Evolutionary conservation across 139 green algal species (phyloP).

Genomic region (Haematococcus lacustris): DNA sequence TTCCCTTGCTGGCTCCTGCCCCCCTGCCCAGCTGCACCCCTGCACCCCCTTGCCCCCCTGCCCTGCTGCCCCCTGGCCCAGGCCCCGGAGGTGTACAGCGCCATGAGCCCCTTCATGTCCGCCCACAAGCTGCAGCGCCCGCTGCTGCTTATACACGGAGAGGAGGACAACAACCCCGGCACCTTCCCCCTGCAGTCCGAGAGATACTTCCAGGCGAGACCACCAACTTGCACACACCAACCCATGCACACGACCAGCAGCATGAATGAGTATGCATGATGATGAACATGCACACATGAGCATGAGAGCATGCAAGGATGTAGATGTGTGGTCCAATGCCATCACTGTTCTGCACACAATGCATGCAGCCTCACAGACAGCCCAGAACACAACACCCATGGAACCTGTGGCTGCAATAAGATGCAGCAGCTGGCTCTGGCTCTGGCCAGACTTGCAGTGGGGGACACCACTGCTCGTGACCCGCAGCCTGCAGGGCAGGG

Average conservation of each 20-base stretch:
- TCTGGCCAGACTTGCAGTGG: not conserved
- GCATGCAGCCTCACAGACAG: not conserved
- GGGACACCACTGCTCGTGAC: not conserved
- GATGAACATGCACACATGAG: not conserved
- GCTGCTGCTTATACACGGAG: conserved; percentile 92
- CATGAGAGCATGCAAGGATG: not conserved
- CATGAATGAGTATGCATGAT: not conserved
- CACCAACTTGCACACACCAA: not conserved
- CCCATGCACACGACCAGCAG: not conserved
- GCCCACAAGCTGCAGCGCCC: conserved; percentile 91
- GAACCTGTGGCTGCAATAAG: not conserved
- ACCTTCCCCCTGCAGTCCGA: conserved; percentile 84
- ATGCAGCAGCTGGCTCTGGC: not conserved
- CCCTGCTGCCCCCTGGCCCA: no score
- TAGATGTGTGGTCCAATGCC: no score
- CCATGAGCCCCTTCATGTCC: conserved; percentile 87
- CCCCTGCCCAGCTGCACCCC: no score
- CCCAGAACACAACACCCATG: not conserved
- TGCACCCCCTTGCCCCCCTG: no score
- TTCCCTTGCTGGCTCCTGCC: no score
- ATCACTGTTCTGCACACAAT: not conserved
- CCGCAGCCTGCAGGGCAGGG: not conserved
- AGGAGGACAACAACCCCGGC: conserved; percentile 95
- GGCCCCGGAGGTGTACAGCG: conserved; percentile 80
- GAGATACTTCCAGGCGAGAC: conserved; percentile 69